These are phyloP conservation scores for Kuraishia borneana DNA, from an alignment of 805 yeast species.

Conservation along the genomic window DNA sequence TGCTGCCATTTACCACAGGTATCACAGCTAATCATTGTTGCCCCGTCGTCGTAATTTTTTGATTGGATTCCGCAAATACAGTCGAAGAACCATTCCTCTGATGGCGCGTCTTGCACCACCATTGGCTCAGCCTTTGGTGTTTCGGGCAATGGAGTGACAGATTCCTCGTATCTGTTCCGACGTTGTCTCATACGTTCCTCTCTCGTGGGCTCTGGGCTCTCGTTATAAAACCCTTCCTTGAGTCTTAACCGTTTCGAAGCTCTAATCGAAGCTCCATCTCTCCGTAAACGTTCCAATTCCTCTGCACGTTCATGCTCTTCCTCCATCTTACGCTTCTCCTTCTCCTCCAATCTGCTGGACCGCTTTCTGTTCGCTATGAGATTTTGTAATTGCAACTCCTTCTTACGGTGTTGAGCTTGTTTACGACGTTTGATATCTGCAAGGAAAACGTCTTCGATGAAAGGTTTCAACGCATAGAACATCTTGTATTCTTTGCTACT, in stretches of 20 bases:
- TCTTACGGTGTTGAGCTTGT: conserved; percentile 41
- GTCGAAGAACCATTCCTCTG: conserved; percentile 22
- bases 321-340: conserved; percentile 36
- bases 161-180: conserved; percentile 1
- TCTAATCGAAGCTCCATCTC: conserved; percentile 31
- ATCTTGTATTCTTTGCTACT: conserved; percentile 15
- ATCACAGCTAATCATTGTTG: conserved; percentile 21
- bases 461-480: conserved; percentile 17
- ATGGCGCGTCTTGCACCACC: background rate
- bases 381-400: conserved; percentile 52
- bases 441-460: conserved; percentile 22
- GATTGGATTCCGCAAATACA: conserved; percentile 26
- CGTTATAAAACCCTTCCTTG: conserved; percentile 14
- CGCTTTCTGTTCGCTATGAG: conserved; percentile 60
- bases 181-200: conserved; percentile 16
- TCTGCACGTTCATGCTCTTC: conserved; percentile 38
- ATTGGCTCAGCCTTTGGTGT: background rate
- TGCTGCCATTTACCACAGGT: conserved; percentile 29
- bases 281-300: conserved; percentile 32
- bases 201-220: conserved; percentile 19
- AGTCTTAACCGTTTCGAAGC: conserved; percentile 27
- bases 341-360: conserved; percentile 63
- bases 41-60: conserved; percentile 26
- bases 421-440: conserved; percentile 45
- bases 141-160: background rate